Percentiles rank a stretch among this genome's conserved stretches.
Conservation (phyloP, 371 early-diverging fungal genomes). For the Antonospora locustae region DNA sequence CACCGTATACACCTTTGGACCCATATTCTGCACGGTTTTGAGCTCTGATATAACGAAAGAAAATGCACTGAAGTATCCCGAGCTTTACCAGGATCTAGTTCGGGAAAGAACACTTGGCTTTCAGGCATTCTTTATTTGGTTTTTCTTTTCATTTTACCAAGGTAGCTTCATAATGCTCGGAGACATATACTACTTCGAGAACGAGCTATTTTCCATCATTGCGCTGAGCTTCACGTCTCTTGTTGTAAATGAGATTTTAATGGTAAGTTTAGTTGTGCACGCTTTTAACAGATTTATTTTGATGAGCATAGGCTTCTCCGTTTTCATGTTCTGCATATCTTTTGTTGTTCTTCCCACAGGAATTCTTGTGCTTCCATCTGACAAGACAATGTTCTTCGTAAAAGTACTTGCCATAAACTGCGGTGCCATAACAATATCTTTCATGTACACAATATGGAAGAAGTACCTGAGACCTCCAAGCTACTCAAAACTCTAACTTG, state of each 20-base stretch:
- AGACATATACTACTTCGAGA: constrained; percentile 75
- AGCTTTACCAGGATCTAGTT: constrained; percentile 82
- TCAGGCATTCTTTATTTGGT: constrained; percentile 81
- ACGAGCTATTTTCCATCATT: constrained; percentile 80
- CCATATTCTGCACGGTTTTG: constrained; percentile 79
- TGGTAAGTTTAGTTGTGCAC: constrained; percentile 87
- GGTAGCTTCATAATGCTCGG: constrained; percentile 85
- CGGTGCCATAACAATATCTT: too few relatives aligned
- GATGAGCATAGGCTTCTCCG: too few relatives aligned
- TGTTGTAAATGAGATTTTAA: constrained; percentile 87
- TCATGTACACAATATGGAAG: too few relatives aligned
- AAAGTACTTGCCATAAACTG: too few relatives aligned
- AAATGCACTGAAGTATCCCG: constrained; percentile 77
- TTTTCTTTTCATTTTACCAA: constrained; percentile 83
- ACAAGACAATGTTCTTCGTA: too few relatives aligned
- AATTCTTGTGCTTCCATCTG: too few relatives aligned
- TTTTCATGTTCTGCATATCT: too few relatives aligned
- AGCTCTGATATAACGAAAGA: constrained; percentile 77
- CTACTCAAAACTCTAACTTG: too few relatives aligned
- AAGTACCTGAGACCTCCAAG: too few relatives aligned
- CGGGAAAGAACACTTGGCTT: constrained; percentile 74
- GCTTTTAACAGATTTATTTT: constrained; percentile 75
- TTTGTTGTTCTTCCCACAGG: too few relatives aligned
- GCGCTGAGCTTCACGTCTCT: constrained; percentile 85
- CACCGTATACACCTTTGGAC: constrained; percentile 84